These are phyloP conservation scores for Trichosporon sp. DNA, from an alignment of 1,284 basidiomycete genomes.

Conservation along the genomic window DNA sequence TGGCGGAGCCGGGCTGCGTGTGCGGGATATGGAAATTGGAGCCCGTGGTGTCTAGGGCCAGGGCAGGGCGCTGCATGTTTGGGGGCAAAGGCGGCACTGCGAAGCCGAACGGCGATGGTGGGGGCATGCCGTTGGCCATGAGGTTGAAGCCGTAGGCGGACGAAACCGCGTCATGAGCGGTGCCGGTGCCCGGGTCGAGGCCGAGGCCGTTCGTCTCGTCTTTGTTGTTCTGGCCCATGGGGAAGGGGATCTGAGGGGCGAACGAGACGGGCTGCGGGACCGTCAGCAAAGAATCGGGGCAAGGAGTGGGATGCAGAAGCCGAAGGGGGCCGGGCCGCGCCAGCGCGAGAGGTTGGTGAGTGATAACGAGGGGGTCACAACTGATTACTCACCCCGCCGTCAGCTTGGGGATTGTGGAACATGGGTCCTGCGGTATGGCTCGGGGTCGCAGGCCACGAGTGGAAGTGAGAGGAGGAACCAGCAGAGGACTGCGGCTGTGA, in stretches of 20 bases:
- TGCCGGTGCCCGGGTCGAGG: not conserved
- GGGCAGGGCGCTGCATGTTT: not conserved
- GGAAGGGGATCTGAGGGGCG: not conserved
- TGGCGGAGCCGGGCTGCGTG: not conserved
- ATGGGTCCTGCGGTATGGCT: conserved; percentile 1
- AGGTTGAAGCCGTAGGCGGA: conserved; percentile 2
- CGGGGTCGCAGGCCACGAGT: conserved; percentile 3
- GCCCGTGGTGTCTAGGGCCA: not conserved
- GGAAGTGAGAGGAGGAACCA: conserved; percentile 2
- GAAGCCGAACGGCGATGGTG: not conserved
- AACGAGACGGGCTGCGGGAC: not conserved
- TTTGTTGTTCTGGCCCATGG: conserved; percentile 3
- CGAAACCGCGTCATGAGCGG: not conserved
- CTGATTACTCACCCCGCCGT: conserved; percentile 5
- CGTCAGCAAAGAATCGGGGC: not conserved
- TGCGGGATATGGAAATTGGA: not conserved
- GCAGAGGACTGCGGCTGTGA: not conserved
- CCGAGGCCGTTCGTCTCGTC: not conserved
- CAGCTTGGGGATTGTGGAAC: not conserved
- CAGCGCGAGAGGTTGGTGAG: not conserved
- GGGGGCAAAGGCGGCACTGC: not conserved
- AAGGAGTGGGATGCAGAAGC: not conserved
- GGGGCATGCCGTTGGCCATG: conserved; percentile 2
- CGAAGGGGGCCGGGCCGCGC: not conserved
- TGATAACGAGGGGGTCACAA: not conserved